A percentile compares a stretch with the other conserved stretches of the same genome.
These are phyloP conservation scores for Sparassis latifolia DNA, from an alignment of 1,284 basidiomycete species.

Conservation along the genomic window DNA sequence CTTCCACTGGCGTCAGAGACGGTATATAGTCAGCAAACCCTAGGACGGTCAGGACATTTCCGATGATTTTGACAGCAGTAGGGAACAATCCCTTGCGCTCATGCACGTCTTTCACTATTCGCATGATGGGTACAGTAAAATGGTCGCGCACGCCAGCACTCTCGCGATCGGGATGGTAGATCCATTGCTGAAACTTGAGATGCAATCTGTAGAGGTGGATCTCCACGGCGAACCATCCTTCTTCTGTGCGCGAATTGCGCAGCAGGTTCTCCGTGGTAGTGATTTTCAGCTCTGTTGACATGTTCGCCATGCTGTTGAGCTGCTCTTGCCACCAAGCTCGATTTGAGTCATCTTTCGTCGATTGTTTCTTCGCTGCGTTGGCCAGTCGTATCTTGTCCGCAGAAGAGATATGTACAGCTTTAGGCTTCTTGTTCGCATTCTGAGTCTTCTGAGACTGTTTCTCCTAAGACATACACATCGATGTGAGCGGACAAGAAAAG, in stretches of 20 bases:
- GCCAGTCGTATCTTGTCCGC: constrained; percentile 39
- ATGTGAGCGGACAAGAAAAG: not conserved
- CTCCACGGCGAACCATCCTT: constrained; percentile 42
- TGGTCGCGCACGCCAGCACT: constrained; percentile 33
- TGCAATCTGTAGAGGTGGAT: constrained; percentile 47
- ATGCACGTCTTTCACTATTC: constrained; percentile 38
- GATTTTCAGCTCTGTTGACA: constrained; percentile 24
- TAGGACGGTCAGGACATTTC: constrained; percentile 33
- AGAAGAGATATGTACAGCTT: constrained; percentile 25
- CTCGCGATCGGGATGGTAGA: constrained; percentile 34
- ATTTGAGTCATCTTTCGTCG: constrained; percentile 31
- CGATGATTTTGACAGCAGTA: constrained; percentile 31
- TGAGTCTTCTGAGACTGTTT: constrained; percentile 7
- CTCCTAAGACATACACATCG: constrained; percentile 1
- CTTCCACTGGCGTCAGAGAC: constrained; percentile 17
- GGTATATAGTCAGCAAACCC: constrained; percentile 32
- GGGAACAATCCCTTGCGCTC: constrained; percentile 31
- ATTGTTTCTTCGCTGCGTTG: constrained; percentile 39
- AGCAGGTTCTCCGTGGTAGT: constrained; percentile 29
- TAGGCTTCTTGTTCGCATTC: constrained; percentile 20
- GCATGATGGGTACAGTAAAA: constrained; percentile 39
- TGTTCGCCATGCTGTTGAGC: constrained; percentile 28
- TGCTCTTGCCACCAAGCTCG: constrained; percentile 45
- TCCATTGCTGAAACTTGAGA: constrained; percentile 46
- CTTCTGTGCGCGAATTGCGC: constrained; percentile 36